These are phyloP conservation scores for Senna tora DNA, from an alignment of 306 rosid species.

Conservation along the genomic window DNA sequence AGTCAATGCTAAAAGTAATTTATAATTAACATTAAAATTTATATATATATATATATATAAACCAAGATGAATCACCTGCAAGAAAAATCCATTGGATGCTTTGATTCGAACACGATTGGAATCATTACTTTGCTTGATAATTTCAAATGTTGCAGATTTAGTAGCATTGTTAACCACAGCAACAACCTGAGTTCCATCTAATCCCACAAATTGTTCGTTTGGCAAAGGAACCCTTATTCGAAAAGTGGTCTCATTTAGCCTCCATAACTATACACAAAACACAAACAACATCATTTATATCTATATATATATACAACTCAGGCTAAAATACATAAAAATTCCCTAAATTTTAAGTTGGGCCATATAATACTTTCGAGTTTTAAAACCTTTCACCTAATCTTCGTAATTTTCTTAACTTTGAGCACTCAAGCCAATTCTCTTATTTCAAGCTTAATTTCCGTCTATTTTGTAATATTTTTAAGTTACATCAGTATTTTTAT, in stretches of 20 bases:
- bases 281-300: neutral
- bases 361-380: too few relatives aligned
- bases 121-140: slow-evolving; percentile 49
- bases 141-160: slow-evolving; percentile 44
- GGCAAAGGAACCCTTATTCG: slow-evolving; percentile 64
- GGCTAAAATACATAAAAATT: too few relatives aligned
- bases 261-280: slow-evolving; percentile 68
- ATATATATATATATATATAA: too few relatives aligned
- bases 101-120: slow-evolving; percentile 56
- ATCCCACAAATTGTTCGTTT: slow-evolving; percentile 63
- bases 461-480: too few relatives aligned
- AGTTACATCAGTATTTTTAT: too few relatives aligned
- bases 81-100: slow-evolving; percentile 64
- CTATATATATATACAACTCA: neutral
- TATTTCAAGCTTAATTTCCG: too few relatives aligned
- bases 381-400: too few relatives aligned
- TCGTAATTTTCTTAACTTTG: too few relatives aligned
- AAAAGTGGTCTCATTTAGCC: slow-evolving; percentile 57
- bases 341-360: too few relatives aligned
- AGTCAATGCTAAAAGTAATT: too few relatives aligned
- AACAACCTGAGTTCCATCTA: slow-evolving; percentile 50
- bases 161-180: slow-evolving; percentile 49
- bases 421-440: too few relatives aligned
- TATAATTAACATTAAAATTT: too few relatives aligned
- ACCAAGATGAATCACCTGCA: slow-evolving; percentile 51